These are phyloP conservation scores for Xerocomellus intermedius DNA, from an alignment of 768 basidiomycete genomes.

Conservation along the genomic window DNA sequence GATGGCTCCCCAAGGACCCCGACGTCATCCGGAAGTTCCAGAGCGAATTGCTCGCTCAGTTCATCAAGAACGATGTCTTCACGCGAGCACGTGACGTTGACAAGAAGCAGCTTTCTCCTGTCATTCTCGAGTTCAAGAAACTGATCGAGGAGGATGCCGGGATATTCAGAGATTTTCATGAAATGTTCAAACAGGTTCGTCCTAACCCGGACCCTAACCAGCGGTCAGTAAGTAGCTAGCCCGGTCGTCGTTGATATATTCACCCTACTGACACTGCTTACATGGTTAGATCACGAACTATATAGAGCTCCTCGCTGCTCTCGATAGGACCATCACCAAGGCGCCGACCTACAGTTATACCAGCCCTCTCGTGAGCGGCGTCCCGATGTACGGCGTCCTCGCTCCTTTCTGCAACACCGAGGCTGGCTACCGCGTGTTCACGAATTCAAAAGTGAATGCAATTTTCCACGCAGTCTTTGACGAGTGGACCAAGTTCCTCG, in stretches of 20 bases:
- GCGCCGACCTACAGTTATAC: conserved; percentile 17
- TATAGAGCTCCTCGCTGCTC: conserved; percentile 5
- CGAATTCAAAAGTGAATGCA: conserved; percentile 42
- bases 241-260: neutral
- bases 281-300: conserved; percentile 3
- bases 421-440: conserved; percentile 24
- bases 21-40: conserved; percentile 5
- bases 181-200: conserved; percentile 21
- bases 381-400: conserved; percentile 22
- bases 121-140: conserved; percentile 22
- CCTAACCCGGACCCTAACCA: neutral
- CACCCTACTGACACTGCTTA: neutral
- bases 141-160: conserved; percentile 18
- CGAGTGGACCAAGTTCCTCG: conserved; percentile 49
- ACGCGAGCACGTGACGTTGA: conserved; percentile 6
- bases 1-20: conserved; percentile 22
- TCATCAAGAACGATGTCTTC: conserved; percentile 19
- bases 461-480: conserved; percentile 48
- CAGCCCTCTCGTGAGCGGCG: conserved; percentile 25
- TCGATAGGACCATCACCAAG: conserved; percentile 13
- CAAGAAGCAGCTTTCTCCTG: conserved; percentile 7
- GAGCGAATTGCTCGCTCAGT: conserved; percentile 28
- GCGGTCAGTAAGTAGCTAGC: conserved; percentile 4
- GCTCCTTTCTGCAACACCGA: conserved; percentile 24
- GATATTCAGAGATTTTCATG: conserved; percentile 21